phyloP scores from a whole-genome alignment of 192 early-diverging fungal species.

The Coemansia sp. region DNA sequence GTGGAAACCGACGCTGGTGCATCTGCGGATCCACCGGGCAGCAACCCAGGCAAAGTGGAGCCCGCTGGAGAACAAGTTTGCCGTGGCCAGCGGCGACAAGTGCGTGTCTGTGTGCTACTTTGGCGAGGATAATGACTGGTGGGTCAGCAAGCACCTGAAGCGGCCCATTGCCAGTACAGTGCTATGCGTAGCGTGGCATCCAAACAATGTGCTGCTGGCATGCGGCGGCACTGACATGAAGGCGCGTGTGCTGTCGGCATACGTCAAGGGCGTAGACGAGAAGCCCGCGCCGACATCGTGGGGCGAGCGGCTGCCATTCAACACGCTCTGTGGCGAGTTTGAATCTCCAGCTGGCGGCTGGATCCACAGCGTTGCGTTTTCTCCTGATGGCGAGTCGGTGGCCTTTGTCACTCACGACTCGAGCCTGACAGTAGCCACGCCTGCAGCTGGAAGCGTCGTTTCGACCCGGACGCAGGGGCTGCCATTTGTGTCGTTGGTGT shows the following conservation, averaged over 20 bases:
- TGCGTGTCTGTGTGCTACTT: constrained; percentile 93
- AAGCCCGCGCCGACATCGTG: constrained; percentile 83
- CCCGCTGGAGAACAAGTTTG: constrained; percentile 97
- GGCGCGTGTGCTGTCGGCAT: constrained; percentile 94
- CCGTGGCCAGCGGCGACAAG: constrained; percentile 89
- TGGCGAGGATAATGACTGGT: constrained; percentile 96
- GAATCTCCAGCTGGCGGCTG: constrained; percentile 74
- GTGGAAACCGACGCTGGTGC: constrained; percentile 91
- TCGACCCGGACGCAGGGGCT: constrained; percentile 64
- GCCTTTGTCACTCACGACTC: constrained; percentile 88
- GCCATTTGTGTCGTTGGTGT: constrained; percentile 76
- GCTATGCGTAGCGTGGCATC: constrained; percentile 90
- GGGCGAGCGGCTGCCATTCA: constrained; percentile 94
- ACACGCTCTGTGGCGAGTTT: constrained; percentile 87
- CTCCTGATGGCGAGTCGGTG: constrained; percentile 78
- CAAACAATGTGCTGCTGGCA: constrained; percentile 92
- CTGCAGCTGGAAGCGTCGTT: constrained; percentile 59
- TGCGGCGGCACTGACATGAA: constrained; percentile 84
- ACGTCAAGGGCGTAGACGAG: constrained; percentile 90
- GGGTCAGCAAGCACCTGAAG: constrained; percentile 92
- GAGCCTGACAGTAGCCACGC: constrained; percentile 72
- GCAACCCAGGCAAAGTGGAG: constrained; percentile 94
- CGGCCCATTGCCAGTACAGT: constrained; percentile 91
- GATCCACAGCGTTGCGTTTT: constrained; percentile 88
- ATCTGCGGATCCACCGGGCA: constrained; percentile 93